phyloP scores from a whole-genome alignment of 192 early-diverging fungal species.

The Coemansia sp. region DNA sequence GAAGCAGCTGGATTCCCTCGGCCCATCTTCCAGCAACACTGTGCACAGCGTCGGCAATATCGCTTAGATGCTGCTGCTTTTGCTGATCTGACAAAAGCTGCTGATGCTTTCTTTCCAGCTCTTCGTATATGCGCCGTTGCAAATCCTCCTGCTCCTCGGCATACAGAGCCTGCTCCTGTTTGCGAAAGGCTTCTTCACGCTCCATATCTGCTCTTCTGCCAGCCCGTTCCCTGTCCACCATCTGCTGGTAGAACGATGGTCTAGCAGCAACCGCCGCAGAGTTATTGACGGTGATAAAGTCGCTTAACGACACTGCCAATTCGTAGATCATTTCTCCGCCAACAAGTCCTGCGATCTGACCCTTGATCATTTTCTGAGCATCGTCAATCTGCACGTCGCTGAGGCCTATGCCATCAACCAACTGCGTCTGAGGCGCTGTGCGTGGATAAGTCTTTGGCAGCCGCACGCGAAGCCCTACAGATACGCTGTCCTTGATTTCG shows the following conservation, averaged over 20 bases:
- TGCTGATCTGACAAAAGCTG: conserved; percentile 38
- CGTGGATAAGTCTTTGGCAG: conserved; percentile 71
- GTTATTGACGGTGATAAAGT: conserved; percentile 62
- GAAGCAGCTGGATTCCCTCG: conserved; percentile 44
- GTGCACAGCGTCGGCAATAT: conserved; percentile 41
- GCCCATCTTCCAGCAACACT: conserved; percentile 46
- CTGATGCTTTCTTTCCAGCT: conserved; percentile 52
- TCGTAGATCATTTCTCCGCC: conserved; percentile 74
- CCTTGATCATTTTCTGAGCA: conserved; percentile 38
- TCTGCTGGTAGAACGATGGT: conserved; percentile 52
- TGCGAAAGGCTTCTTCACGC: conserved; percentile 19
- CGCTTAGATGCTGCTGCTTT: conserved; percentile 25
- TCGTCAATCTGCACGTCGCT: conserved; percentile 54
- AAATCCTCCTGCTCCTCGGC: conserved; percentile 35
- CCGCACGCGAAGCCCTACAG: conserved; percentile 38
- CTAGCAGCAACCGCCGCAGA: conserved; percentile 55
- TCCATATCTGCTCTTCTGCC: conserved; percentile 26
- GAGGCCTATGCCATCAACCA: conserved; percentile 60
- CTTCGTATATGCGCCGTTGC: conserved; percentile 40
- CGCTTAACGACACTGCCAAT: conserved; percentile 59
- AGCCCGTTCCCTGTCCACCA: conserved; percentile 45
- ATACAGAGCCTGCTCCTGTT: conserved; percentile 16
- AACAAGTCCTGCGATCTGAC: conserved; percentile 38
- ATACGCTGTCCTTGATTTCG: conserved; percentile 28
- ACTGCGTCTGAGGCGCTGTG: conserved; percentile 59